A percentile compares a stretch with the other conserved stretches of the same genome.
Evolutionary conservation across 768 basidiomycete species (phyloP).

Genomic region (Russula abietina): DNA sequence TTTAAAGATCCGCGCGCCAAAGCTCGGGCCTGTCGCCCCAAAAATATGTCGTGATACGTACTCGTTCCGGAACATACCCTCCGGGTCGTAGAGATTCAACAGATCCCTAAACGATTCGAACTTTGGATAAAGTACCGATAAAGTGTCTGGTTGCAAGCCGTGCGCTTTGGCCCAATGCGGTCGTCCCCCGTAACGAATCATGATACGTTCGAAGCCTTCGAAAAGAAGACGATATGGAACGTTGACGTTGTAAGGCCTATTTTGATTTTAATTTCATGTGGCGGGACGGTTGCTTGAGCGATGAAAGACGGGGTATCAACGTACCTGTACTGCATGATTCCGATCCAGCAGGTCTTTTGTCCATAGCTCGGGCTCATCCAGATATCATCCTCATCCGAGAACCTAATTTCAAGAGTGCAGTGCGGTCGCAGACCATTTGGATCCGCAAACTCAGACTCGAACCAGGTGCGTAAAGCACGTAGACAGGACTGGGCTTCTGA

Average conservation of each 20-base stretch:
- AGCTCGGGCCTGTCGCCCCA: conserved; percentile 43
- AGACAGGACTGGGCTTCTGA: conserved; percentile 61
- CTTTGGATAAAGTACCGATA: conserved; percentile 68
- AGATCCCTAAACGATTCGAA: conserved; percentile 74
- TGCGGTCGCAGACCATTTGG: conserved; percentile 78
- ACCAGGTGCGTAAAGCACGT: conserved; percentile 62
- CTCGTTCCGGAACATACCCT: conserved; percentile 77
- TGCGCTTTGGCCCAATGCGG: conserved; percentile 99
- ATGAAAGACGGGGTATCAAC: conserved; percentile 29
- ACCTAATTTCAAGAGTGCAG: conserved; percentile 90
- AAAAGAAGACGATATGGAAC: conserved; percentile 81
- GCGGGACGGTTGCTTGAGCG: background rate
- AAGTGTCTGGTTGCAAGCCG: conserved; percentile 52
- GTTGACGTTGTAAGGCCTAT: conserved; percentile 77
- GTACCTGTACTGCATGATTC: conserved; percentile 96
- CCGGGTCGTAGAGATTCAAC: conserved; percentile 63
- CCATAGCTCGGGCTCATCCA: conserved; percentile 89
- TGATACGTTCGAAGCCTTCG: conserved; percentile 63
- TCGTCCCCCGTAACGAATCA: conserved; percentile 64
- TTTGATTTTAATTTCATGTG: background rate
- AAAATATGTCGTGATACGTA: conserved; percentile 86
- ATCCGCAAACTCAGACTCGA: conserved; percentile 58
- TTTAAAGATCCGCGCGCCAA: conserved; percentile 46
- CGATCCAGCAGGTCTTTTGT: conserved; percentile 83
- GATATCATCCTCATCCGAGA: conserved; percentile 82